These are phyloP conservation scores for Rubroshorea leprosula DNA, from an alignment of 345 rosid genomes.

Conservation along the genomic window DNA sequence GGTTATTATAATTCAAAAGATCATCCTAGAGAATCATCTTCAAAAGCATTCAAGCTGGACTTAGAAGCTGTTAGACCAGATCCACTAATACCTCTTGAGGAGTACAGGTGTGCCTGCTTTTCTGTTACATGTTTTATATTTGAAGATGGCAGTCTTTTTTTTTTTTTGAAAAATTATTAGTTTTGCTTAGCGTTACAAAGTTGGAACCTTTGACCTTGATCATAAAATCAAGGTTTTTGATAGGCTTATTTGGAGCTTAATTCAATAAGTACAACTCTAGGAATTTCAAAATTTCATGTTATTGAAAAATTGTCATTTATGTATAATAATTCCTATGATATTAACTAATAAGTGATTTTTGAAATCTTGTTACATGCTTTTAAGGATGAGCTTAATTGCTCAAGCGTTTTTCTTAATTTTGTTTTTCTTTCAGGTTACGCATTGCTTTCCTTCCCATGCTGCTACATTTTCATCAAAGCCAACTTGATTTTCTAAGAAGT, in stretches of 20 bases:
- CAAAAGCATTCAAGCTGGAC: conserved; percentile 71
- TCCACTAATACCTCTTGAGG: conserved; percentile 84
- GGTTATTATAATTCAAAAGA: conserved; percentile 74
- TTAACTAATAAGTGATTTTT: background rate
- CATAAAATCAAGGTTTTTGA: background rate
- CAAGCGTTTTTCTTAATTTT: conserved; percentile 13
- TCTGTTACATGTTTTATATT: conserved; percentile 7
- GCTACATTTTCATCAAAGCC: conserved; percentile 93
- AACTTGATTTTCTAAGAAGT: conserved; percentile 78
- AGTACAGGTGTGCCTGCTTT: conserved; percentile 59
- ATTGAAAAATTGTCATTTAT: too few species aligned
- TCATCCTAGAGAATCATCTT: conserved; percentile 81
- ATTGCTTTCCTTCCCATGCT: conserved; percentile 71
- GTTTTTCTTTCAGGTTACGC: conserved; percentile 48
- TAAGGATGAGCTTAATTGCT: conserved; percentile 13
- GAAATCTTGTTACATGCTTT: background rate
- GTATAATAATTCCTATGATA: background rate
- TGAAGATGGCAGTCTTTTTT: too few species aligned
- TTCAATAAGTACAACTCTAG: too few species aligned
- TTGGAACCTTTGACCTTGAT: too few species aligned
- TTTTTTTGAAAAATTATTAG: background rate
- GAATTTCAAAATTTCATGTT: background rate
- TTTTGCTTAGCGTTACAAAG: too few species aligned
- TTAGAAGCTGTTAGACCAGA: conserved; percentile 91
- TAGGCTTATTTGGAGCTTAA: too few species aligned